Evolutionary conservation across 768 basidiomycete genomes (phyloP).

Genomic region (Boletellus emodensis): DNA sequence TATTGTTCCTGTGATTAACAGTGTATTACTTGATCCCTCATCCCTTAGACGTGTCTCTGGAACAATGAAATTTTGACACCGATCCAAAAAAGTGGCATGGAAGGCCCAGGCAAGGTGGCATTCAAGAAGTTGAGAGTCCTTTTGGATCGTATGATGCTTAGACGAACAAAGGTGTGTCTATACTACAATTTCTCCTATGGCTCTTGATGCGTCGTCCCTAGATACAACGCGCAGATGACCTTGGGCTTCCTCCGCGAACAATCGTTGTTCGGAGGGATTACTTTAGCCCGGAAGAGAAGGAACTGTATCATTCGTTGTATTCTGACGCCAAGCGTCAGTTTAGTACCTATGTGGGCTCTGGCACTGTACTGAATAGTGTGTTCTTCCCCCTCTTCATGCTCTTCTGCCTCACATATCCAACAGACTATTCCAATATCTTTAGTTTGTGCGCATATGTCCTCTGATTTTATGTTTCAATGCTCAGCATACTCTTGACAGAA

Average conservation of each 20-base stretch:
- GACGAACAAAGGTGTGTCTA: conserved; percentile 67
- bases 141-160: conserved; percentile 93
- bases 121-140: conserved; percentile 92
- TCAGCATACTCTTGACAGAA: conserved; percentile 39
- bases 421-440: conserved; percentile 89
- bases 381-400: conserved; percentile 10
- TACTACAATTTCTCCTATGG: neutral
- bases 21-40: conserved; percentile 6
- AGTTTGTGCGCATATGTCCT: conserved; percentile 49
- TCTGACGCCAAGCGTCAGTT: conserved; percentile 92
- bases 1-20: neutral
- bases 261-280: conserved; percentile 86
- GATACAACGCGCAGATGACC: conserved; percentile 93
- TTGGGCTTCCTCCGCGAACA: conserved; percentile 90
- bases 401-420: conserved; percentile 4
- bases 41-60: conserved; percentile 83
- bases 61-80: conserved; percentile 95
- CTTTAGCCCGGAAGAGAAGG: conserved; percentile 97
- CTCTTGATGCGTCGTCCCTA: conserved; percentile 27
- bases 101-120: conserved; percentile 70
- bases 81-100: conserved; percentile 87
- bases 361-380: conserved; percentile 90
- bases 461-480: neutral
- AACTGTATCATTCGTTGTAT: conserved; percentile 87
- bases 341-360: conserved; percentile 82